Percentiles rank a stretch among this genome's conserved stretches.
Conservation (phyloP, 495 filamentous ascomycete species). For the Cryomyces minteri region DNA sequence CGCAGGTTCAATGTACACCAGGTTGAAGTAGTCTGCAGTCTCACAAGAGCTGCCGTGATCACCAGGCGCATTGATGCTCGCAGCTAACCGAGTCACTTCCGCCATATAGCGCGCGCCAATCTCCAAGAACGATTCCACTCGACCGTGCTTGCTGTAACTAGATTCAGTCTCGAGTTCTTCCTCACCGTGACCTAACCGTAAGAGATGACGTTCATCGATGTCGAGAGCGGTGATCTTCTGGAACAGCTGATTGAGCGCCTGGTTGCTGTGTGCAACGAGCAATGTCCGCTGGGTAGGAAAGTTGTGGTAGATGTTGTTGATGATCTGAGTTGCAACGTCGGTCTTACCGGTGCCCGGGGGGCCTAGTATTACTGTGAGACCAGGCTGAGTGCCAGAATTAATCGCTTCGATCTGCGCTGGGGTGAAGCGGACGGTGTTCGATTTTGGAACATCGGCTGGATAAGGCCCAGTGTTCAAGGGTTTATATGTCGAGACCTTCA, state of each 20-base stretch:
- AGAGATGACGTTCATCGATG: conserved; percentile 87
- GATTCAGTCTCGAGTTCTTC: conserved; percentile 76
- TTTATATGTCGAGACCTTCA: conserved; percentile 82
- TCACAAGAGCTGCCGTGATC: conserved; percentile 91
- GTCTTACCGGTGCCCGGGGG: conserved; percentile 97
- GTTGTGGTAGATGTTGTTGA: conserved; percentile 97
- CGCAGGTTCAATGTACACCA: conserved; percentile 71
- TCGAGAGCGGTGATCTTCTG: conserved; percentile 89
- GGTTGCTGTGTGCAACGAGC: conserved; percentile 92
- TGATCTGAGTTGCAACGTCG: conserved; percentile 94
- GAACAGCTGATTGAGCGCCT: conserved; percentile 96
- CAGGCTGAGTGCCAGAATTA: conserved; percentile 82
- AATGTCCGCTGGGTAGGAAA: conserved; percentile 84
- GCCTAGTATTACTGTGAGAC: conserved; percentile 84
- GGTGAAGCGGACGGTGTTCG: conserved; percentile 77
- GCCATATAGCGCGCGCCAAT: conserved; percentile 59
- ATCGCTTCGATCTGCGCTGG: conserved; percentile 85
- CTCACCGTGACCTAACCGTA: conserved; percentile 87
- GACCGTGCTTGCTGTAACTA: conserved; percentile 85
- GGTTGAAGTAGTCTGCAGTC: conserved; percentile 91
- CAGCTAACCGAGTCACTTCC: conserved; percentile 77
- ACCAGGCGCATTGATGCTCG: conserved; percentile 66
- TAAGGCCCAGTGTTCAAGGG: conserved; percentile 85
- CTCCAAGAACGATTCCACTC: conserved; percentile 90
- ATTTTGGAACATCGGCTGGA: conserved; percentile 66